Conservation (phyloP, 2,329 filamentous ascomycete species). For the Colletotrichum viniferum region DNA sequence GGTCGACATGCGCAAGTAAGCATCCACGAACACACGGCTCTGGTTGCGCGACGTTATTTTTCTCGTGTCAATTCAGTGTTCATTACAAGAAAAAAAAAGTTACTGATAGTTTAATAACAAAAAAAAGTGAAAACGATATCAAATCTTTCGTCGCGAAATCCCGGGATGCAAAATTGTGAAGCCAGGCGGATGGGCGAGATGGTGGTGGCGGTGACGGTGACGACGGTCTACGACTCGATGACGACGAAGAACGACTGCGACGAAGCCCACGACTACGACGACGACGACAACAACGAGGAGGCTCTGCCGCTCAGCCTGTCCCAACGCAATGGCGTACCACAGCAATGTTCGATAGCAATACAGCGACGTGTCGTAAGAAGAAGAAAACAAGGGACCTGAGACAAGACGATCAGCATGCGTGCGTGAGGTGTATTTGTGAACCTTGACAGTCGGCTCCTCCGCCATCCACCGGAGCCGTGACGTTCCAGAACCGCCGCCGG, state of each 20-base stretch:
- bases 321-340: neutral
- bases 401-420: neutral
- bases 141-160: neutral
- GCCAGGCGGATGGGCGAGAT: neutral
- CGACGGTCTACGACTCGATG: neutral
- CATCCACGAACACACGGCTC: constrained; percentile 3
- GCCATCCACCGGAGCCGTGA: neutral
- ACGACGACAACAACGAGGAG: neutral
- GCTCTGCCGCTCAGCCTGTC: neutral
- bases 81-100: constrained; percentile 2
- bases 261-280: neutral
- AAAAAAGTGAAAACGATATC: constrained; percentile 20
- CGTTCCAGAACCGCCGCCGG: neutral
- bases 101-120: constrained; percentile 19
- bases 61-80: neutral
- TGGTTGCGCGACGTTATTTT: constrained; percentile 2
- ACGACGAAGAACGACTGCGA: neutral
- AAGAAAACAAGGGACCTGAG: neutral
- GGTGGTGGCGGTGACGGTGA: neutral
- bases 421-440: neutral
- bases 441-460: neutral
- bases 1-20: constrained; percentile 63
- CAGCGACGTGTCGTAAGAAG: neutral
- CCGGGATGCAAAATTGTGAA: constrained; percentile 18
- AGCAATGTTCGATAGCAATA: constrained; percentile 3